Evolutionary conservation across 2,329 filamentous ascomycete genomes (phyloP).

Genomic region (Claviceps sp.): DNA sequence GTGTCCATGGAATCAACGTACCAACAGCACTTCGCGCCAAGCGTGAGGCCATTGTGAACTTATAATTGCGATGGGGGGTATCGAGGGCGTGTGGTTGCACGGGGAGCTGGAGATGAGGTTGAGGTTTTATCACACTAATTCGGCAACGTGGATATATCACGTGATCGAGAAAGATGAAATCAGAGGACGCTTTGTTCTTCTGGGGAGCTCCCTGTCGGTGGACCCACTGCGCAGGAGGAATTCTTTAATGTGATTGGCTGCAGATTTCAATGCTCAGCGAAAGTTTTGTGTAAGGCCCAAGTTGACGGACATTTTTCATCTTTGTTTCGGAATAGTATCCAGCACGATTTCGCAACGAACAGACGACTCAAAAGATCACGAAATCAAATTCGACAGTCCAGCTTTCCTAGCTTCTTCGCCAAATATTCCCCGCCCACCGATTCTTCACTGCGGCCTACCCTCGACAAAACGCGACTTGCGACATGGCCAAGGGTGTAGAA

Average conservation of each 20-base stretch:
- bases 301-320: background rate
- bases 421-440: no score
- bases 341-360: background rate
- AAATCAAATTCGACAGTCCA: background rate
- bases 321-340: background rate
- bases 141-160: constrained; percentile 24
- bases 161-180: constrained; percentile 12
- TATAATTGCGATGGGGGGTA: constrained; percentile 37
- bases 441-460: background rate
- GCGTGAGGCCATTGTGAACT: constrained; percentile 87
- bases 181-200: background rate
- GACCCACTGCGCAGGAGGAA: background rate
- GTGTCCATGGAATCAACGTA: constrained; percentile 37
- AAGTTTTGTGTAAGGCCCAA: background rate
- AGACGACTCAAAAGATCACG: background rate
- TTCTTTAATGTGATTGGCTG: constrained; percentile 4
- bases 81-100: constrained; percentile 30
- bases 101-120: constrained; percentile 31
- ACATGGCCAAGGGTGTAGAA: constrained; percentile 14
- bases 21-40: constrained; percentile 89
- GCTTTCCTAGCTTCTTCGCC: no score
- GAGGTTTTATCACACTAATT: constrained; percentile 37
- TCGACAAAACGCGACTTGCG: background rate
- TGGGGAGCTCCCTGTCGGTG: background rate
- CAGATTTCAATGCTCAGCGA: constrained; percentile 4